phyloP scores from a whole-genome alignment of 495 filamentous ascomycete species.

The Tuber aestivum region DNA sequence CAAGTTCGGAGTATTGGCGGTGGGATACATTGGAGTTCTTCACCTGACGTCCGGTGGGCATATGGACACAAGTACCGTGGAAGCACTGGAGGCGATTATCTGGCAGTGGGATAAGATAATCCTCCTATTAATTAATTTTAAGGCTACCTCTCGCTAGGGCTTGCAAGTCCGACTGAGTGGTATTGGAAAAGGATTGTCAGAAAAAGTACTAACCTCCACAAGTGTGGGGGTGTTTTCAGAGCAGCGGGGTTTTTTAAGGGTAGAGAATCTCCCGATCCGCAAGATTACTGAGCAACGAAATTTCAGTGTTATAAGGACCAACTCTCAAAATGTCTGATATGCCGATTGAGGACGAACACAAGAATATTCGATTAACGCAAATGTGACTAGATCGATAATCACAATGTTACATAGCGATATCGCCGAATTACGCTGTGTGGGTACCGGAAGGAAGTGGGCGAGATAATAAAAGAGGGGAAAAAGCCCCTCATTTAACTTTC shows the following conservation, averaged over 20 bases:
- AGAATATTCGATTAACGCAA: neutral
- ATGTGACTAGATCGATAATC: neutral
- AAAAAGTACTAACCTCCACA: neutral
- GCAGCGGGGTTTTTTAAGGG: neutral
- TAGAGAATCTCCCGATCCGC: neutral
- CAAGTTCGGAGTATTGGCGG: neutral
- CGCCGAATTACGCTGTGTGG: neutral
- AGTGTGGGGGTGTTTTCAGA: neutral
- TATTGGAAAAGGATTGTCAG: neutral
- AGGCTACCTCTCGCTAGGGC: neutral
- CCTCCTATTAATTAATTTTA: neutral
- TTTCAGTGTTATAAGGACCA: neutral
- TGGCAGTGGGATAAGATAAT: neutral
- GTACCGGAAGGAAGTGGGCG: neutral
- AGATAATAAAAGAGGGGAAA: constrained; percentile 6
- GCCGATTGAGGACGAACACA: neutral
- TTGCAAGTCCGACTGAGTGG: neutral
- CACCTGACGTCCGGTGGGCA: neutral
- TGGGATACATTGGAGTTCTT: neutral
- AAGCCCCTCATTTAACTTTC: neutral
- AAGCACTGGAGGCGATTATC: neutral
- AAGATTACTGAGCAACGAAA: neutral
- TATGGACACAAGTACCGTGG: neutral
- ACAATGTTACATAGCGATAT: neutral
- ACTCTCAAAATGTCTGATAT: neutral